Evolutionary conservation across 257 asterid species (phyloP).

Genomic region (Lavandula angustifolia): DNA sequence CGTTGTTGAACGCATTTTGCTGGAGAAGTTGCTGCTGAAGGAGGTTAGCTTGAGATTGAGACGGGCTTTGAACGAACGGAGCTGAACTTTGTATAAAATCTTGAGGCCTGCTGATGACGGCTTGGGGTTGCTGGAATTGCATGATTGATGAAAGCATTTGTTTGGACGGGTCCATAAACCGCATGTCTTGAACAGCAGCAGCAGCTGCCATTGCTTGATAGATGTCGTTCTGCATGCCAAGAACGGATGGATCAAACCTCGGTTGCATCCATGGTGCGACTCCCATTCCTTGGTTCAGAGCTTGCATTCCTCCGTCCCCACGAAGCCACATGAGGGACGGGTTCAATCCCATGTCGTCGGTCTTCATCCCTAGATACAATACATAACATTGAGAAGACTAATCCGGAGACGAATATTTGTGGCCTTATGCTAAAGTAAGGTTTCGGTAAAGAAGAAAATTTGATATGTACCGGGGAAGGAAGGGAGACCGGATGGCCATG

Average conservation of each 20-base stretch:
- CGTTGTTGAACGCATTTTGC: conserved; percentile 50
- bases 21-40: conserved; percentile 55
- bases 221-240: conserved; percentile 59
- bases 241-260: conserved; percentile 46
- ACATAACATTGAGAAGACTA: background rate
- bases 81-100: conserved; percentile 39
- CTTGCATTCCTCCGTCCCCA: conserved; percentile 59
- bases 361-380: conserved; percentile 52
- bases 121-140: conserved; percentile 61
- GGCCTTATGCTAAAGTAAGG: background rate
- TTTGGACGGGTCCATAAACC: conserved; percentile 56
- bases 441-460: background rate
- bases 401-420: background rate
- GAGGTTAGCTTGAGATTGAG: conserved; percentile 43
- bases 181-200: conserved; percentile 63
- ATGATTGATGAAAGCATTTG: conserved; percentile 46
- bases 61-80: conserved; percentile 42
- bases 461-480: conserved; percentile 49
- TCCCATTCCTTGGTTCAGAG: conserved; percentile 68
- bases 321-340: conserved; percentile 61
- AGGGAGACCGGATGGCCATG: conserved; percentile 74
- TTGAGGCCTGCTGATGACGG: conserved; percentile 28
- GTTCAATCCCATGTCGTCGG: conserved; percentile 58
- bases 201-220: conserved; percentile 80
- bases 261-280: conserved; percentile 70